phyloP scores from a whole-genome alignment of 1,284 basidiomycete species.

The Tetrapyrgos nigripes region DNA sequence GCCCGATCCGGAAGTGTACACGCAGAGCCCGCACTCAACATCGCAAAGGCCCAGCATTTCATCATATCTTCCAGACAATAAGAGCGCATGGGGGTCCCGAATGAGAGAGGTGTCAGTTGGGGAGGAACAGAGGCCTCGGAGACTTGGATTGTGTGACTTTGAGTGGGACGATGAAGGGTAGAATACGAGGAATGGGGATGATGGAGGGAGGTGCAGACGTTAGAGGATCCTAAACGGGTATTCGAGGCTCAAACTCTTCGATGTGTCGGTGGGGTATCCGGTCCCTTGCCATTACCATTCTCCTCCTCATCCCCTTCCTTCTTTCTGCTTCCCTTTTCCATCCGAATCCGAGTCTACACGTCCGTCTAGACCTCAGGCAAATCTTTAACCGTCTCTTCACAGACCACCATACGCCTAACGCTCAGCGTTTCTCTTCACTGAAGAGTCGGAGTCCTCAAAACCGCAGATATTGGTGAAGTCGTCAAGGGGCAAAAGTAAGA shows the following conservation, averaged over 20 bases:
- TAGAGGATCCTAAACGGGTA: too few relatives aligned
- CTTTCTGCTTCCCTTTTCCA: too few relatives aligned
- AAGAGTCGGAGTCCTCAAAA: too few relatives aligned
- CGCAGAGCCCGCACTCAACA: constrained; percentile 81
- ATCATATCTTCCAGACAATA: constrained; percentile 95
- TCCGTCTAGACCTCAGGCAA: not conserved
- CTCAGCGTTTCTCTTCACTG: not conserved
- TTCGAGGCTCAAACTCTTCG: not conserved
- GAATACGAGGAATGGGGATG: too few relatives aligned
- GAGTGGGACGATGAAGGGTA: not conserved
- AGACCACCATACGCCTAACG: too few relatives aligned
- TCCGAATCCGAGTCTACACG: too few relatives aligned
- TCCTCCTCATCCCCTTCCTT: not conserved
- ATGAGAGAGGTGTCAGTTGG: constrained; percentile 32
- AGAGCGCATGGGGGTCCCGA: constrained; percentile 61
- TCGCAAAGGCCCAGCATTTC: constrained; percentile 94
- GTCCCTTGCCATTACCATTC: not conserved
- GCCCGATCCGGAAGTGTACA: constrained; percentile 84
- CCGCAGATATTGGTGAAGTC: too few relatives aligned
- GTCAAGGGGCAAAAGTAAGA: too few relatives aligned
- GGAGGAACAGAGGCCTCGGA: not conserved
- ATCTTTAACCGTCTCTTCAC: not conserved
- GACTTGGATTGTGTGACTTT: not conserved
- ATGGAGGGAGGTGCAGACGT: too few relatives aligned
- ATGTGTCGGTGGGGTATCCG: not conserved